Evolutionary conservation across 2,329 filamentous ascomycete genomes (phyloP), one percentile per base, ranked within the genome.

Genomic region (Zarea fungicola): DNA sequence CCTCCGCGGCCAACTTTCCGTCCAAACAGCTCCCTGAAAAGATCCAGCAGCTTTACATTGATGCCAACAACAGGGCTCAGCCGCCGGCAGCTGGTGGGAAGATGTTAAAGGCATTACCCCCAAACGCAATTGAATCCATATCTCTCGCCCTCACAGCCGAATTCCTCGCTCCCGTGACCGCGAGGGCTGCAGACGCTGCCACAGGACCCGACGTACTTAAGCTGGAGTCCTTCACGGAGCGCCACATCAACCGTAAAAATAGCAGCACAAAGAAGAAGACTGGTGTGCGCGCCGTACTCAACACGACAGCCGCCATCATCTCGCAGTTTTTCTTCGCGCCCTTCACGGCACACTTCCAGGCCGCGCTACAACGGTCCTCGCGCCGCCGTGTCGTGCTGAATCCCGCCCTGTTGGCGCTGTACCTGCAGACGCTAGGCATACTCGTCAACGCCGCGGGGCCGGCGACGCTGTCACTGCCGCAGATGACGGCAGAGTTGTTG

Each of bases 201-300:
- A 85, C 85, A 0, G 90, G 92, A 0, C 91, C 93, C 0, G 83
- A 90, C 56, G 80, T 85, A 6, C 80, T 99, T 39, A 97, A 97
- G 69, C 80, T 97, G 19, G 83, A 89, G 23, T 95, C 85, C 3
- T 96, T 97, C 67, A 92, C 85, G 10, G 88, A 87, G 0, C 65
- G 62, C 2, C 66, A 66, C 57, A n/a, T n/a, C n/a, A 74, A 61
- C 52, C 59, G 61, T 31, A 64, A 54, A 46, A 51, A 58, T 1
- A 64, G 56, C 22, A 50, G 55, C 16, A 68, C n/a, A n/a, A n/a
- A n/a, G n/a, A n/a, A n/a, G n/a, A n/a, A 61, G 49, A 70, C 70
- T 1, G 70, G 71, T 14, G 55, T 74, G 25, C 77, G 77, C 48
- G 71, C 83, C 4, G 84, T 85, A 13, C 78, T 85, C 10, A 96